These are phyloP conservation scores for Mortierella sp. DNA, from an alignment of 371 early-diverging fungal species.

Conservation along the genomic window DNA sequence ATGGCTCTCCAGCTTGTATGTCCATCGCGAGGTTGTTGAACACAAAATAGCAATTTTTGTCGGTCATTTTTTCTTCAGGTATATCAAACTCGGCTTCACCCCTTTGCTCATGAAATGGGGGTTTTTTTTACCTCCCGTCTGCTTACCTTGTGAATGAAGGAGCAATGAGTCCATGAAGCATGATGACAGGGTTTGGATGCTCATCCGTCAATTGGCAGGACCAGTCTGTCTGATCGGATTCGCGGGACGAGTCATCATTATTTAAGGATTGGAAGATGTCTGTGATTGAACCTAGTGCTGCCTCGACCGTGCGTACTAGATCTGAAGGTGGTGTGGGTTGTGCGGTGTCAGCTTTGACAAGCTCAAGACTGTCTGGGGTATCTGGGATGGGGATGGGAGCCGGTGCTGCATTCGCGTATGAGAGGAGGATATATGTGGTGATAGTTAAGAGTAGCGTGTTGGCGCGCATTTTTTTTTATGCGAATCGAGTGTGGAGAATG, in stretches of 20 bases:
- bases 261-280: not conserved
- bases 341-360: not conserved
- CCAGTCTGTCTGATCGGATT: conserved; percentile 22
- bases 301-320: not conserved
- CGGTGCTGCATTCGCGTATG: too few relatives aligned
- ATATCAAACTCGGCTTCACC: not conserved
- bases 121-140: not conserved
- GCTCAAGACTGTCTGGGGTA: not conserved
- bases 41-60: too few relatives aligned
- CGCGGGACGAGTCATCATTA: not conserved
- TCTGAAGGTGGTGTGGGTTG: not conserved
- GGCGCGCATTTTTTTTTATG: too few relatives aligned
- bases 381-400: too few relatives aligned
- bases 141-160: conserved; percentile 16
- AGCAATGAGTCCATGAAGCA: conserved; percentile 25
- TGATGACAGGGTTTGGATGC: conserved; percentile 25
- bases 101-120: not conserved
- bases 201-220: conserved; percentile 11
- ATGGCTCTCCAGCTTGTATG: conserved; percentile 16
- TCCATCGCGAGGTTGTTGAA: too few relatives aligned
- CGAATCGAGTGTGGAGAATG: too few relatives aligned
- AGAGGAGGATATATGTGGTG: too few relatives aligned
- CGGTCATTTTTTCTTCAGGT: not conserved
- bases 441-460: too few relatives aligned
- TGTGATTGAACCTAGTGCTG: not conserved